Base-by-base conservation (phyloP, 352 stramenopile species). In the Pythium aphanidermatum region DNA sequence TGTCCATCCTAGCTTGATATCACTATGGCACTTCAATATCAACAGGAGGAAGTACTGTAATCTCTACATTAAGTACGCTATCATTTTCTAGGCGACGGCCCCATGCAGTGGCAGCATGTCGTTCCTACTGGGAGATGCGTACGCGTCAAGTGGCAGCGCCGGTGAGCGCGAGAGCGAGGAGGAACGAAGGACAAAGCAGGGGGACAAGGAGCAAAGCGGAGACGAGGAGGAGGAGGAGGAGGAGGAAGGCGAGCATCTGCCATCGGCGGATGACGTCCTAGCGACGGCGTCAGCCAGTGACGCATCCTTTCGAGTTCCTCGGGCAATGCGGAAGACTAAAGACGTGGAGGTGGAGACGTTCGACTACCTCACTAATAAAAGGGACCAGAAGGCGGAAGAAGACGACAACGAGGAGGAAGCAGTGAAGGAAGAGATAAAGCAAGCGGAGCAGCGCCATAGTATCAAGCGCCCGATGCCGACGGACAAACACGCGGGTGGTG, bases 101-200 rank as follows among this genome's bases (percentile, higher is more conserved):
- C 14, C n/a, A 40, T 11, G 31, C 3, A 28, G 2, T 16, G 19
- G 11, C 5, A 28, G 13, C 23, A 81, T 83, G 70, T 83, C 70
- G 14, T 75, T 76, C 55, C 47, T 85, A 11, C 51, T 85, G 7
- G 65, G 60, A 4, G 70, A 63, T 32, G 58, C 58, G 10, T 85
- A 81, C 47, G 62, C 30, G 9, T 73, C 60, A 43, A 56, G n/a
- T n/a, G n/a, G 47, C 23, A 54, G 33, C 24, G 69, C 55, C 57
- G 57, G 53, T 34, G 46, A 19, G 7, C 6, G 40, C 40, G 51
- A 50, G 3, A 62, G 53, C 36, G 68, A 64, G 20, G 65, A 61
- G 16, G 68, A 70, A 32, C 4, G n/a, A n/a, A n/a, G n/a, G n/a
- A n/a, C n/a, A n/a, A 34, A 57, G 12, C 20, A 59, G 10, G 2